phyloP scores from a whole-genome alignment of 164 flowering plant genomes.

The Brasenia schreberi region DNA sequence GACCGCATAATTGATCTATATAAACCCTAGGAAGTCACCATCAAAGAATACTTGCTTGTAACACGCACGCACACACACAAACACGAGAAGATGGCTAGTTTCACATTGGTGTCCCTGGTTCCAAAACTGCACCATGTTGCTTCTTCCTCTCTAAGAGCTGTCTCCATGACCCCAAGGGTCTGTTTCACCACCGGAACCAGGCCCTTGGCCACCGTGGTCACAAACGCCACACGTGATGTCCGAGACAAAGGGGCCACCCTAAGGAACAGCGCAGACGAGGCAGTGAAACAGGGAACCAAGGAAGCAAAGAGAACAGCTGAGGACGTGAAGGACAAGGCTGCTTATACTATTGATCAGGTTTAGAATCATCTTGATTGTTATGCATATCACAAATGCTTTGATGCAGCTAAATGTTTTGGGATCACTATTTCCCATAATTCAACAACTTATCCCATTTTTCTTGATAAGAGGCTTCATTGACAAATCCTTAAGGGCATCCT shows the following conservation, averaged over 20 bases:
- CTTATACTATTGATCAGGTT: not conserved
- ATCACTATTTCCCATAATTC: too few relatives aligned
- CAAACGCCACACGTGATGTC: not conserved
- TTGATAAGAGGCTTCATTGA: too few relatives aligned
- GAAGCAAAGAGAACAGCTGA: slow-evolving; percentile 2
- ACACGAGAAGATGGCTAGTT: not conserved
- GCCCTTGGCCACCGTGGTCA: not conserved
- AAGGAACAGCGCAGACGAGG: slow-evolving; percentile 1
- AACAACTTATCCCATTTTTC: too few relatives aligned
- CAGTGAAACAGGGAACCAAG: not conserved
- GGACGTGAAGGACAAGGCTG: slow-evolving; percentile 2
- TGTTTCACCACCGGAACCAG: not conserved
- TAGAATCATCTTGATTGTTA: not conserved
- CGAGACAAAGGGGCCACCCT: not conserved
- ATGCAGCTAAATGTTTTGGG: too few relatives aligned
- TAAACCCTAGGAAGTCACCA: not conserved
- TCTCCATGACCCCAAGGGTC: not conserved
- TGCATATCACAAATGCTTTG: too few relatives aligned
- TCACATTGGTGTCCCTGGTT: not conserved
- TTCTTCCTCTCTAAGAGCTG: not conserved
- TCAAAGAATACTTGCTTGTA: too few relatives aligned
- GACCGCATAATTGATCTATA: not conserved
- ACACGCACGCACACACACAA: not conserved
- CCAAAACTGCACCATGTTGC: not conserved
- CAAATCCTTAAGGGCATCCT: too few relatives aligned